Evolutionary conservation across 2,329 filamentous ascomycete genomes (phyloP).

Genomic region (Zasmidium angulare): DNA sequence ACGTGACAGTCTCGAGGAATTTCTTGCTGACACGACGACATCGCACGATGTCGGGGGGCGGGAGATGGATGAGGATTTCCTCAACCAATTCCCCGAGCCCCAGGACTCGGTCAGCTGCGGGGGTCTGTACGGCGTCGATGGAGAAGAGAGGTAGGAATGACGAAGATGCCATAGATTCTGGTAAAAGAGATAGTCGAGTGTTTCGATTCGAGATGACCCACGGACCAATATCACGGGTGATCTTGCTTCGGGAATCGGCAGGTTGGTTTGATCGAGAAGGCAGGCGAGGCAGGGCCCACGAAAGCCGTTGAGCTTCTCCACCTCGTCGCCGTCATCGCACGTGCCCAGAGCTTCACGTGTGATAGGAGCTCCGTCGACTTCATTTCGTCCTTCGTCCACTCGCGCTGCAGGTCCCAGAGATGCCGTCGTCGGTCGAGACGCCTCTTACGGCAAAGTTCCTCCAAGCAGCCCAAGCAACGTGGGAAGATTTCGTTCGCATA

Average conservation of each 20-base stretch:
- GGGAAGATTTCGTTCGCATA: not conserved
- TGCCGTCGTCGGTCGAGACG: not conserved
- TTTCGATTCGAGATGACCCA: not conserved
- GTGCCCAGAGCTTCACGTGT: not conserved
- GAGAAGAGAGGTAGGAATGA: not conserved
- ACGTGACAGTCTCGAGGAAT: conserved; percentile 15
- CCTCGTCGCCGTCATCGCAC: not conserved
- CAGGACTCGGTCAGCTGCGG: conserved; percentile 20
- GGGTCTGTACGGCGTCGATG: not conserved
- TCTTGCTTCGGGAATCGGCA: not conserved
- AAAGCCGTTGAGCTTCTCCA: conserved; percentile 2
- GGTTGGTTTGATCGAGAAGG: not conserved
- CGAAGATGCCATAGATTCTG: not conserved
- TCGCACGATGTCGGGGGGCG: conserved; percentile 15
- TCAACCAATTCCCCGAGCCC: conserved; percentile 23
- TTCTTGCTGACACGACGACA: conserved; percentile 19
- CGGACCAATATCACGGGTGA: not conserved
- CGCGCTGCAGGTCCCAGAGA: not conserved
- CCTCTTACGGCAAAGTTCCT: not conserved
- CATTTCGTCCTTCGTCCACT: not conserved
- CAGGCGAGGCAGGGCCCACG: not conserved
- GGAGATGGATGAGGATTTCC: conserved; percentile 14
- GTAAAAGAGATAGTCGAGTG: not conserved
- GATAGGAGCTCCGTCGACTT: not conserved
- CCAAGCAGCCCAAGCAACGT: not conserved